phyloP scores from a whole-genome alignment of 495 filamentous ascomycete species.

The Aspergillus saccharolyticus region DNA sequence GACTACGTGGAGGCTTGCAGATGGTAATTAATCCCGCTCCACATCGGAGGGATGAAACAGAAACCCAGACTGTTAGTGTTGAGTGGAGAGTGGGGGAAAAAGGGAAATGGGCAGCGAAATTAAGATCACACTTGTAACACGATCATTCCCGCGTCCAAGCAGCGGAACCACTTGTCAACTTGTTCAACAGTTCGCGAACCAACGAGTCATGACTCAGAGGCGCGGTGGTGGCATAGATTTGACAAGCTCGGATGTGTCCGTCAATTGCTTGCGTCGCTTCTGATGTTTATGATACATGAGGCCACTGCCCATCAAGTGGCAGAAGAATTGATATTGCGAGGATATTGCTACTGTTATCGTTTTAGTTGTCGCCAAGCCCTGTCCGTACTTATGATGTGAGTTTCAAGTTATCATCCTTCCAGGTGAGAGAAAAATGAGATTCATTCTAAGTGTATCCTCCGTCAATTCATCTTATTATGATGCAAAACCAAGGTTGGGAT shows the following conservation, averaged over 20 bases:
- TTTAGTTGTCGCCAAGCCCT: not conserved
- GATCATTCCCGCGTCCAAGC: not conserved
- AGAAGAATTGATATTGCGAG: not conserved
- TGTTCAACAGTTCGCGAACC: not conserved
- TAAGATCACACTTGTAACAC: not conserved
- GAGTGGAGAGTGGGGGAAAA: too few relatives aligned
- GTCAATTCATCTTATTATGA: too few relatives aligned
- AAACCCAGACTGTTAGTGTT: slow-evolving; percentile 7
- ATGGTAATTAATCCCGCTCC: slow-evolving; percentile 5
- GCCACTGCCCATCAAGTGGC: not conserved
- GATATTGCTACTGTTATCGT: not conserved
- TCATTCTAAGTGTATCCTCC: too few relatives aligned
- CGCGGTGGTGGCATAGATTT: not conserved
- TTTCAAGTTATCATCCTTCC: not conserved
- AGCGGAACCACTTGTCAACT: not conserved
- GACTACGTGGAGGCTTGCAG: not conserved
- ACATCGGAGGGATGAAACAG: slow-evolving; percentile 13
- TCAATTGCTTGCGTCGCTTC: not conserved
- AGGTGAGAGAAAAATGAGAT: too few relatives aligned
- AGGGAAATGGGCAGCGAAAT: not conserved
- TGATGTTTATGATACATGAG: not conserved
- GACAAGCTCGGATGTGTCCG: not conserved
- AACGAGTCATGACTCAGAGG: not conserved
- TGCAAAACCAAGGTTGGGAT: too few relatives aligned
- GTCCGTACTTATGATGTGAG: not conserved